A percentile compares a stretch with the other conserved stretches of the same genome.
phyloP scores from a whole-genome alignment of 176 grass and related monocot genomes.

The Zea luxurians region DNA sequence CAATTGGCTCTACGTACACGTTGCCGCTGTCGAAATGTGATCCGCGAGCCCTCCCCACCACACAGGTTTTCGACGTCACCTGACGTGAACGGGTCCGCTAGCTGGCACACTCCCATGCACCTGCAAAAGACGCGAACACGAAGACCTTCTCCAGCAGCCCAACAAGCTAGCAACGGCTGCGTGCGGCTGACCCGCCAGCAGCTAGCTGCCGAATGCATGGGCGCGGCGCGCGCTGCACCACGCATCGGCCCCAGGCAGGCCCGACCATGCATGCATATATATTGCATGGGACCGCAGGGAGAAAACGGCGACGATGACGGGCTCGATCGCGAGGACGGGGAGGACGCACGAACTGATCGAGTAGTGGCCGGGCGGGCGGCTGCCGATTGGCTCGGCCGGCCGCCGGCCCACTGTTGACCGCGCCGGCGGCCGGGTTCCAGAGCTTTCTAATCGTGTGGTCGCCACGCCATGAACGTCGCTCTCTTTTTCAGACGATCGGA shows the following conservation, averaged over 20 bases:
- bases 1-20: background rate
- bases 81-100: background rate
- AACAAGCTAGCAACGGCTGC: background rate
- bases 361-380: background rate
- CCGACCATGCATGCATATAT: background rate
- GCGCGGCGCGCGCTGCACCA: slow-evolving; percentile 2
- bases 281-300: background rate
- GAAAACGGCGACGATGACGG: background rate
- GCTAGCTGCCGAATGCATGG: background rate
- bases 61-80: background rate
- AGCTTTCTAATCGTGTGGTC: background rate
- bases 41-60: too few species aligned
- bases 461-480: background rate
- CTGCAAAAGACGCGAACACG: background rate
- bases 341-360: background rate
- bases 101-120: background rate
- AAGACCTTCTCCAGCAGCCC: background rate
- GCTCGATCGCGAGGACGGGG: background rate
- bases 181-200: background rate
- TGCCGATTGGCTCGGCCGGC: background rate
- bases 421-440: background rate
- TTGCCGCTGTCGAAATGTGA: background rate
- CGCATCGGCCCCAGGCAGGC: background rate
- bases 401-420: background rate
- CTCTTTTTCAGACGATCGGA: too few species aligned